phyloP scores from a whole-genome alignment of 2,329 filamentous ascomycete species.

The Aspergillus hiratsukae region DNA sequence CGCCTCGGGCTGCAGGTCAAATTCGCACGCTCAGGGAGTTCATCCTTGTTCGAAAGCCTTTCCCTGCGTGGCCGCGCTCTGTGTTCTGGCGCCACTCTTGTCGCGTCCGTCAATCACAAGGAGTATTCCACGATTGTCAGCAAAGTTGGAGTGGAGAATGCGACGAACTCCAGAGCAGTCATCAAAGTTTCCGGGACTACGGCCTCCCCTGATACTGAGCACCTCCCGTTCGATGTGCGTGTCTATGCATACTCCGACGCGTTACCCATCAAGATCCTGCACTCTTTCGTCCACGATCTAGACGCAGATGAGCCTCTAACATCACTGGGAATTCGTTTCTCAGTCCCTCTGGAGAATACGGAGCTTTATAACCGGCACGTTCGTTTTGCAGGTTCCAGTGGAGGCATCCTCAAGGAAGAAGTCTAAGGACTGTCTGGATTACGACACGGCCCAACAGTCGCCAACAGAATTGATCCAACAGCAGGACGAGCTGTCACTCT shows the following conservation, averaged over 20 bases:
- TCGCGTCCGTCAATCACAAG: no score
- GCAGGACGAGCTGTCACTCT: slow-evolving; percentile 41
- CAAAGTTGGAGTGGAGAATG: no score
- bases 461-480: not conserved
- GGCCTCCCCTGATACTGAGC: no score
- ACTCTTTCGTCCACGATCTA: not conserved
- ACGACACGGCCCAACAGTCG: slow-evolving; percentile 43
- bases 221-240: no score
- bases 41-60: no score
- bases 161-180: no score
- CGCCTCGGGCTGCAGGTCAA: not conserved
- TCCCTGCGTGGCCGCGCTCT: no score
- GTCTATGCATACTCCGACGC: no score
- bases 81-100: no score
- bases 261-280: no score
- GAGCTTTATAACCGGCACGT: slow-evolving; percentile 57
- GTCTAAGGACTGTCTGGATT: slow-evolving; percentile 59
- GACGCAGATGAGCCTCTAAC: not conserved
- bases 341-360: slow-evolving; percentile 49
- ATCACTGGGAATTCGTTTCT: slow-evolving; percentile 26
- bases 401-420: slow-evolving; percentile 54
- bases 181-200: no score
- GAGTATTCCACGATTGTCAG: no score
- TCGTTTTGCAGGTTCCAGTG: slow-evolving; percentile 52
- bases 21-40: not conserved